These are phyloP conservation scores for Metarhizium anisopliae DNA, from an alignment of 2,329 filamentous ascomycete genomes.

Conservation along the genomic window DNA sequence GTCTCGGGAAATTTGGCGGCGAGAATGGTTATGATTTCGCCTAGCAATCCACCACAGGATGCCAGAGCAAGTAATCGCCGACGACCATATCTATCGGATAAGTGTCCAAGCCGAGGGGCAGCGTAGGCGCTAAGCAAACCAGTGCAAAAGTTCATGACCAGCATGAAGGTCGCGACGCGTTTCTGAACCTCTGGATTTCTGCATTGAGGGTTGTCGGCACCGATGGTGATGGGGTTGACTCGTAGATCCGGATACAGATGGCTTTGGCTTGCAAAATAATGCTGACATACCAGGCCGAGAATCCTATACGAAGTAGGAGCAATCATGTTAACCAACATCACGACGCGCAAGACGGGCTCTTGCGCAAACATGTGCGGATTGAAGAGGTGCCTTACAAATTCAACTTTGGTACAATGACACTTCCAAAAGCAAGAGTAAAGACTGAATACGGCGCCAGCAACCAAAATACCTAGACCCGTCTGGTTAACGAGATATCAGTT, in stretches of 20 bases:
- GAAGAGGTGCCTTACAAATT: conserved; percentile 51
- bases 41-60: conserved; percentile 63
- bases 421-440: conserved; percentile 80
- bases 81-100: conserved; percentile 83
- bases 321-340: neutral
- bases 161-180: conserved; percentile 66
- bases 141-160: conserved; percentile 64
- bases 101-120: conserved; percentile 71
- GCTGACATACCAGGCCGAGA: conserved; percentile 70
- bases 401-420: conserved; percentile 74
- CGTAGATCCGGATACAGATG: conserved; percentile 42
- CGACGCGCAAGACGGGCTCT: neutral
- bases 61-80: conserved; percentile 64
- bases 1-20: conserved; percentile 65
- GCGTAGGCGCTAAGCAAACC: conserved; percentile 73
- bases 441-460: conserved; percentile 71
- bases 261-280: conserved; percentile 66
- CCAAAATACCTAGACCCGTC: conserved; percentile 60
- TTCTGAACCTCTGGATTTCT: conserved; percentile 69
- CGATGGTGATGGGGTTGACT: conserved; percentile 47
- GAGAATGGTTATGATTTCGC: conserved; percentile 69
- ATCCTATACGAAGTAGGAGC: conserved; percentile 38
- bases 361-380: neutral
- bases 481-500: neutral
- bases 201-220: conserved; percentile 69